Base-by-base conservation (phyloP, 1,284 basidiomycete genomes). In the Ustilago crameri region DNA sequence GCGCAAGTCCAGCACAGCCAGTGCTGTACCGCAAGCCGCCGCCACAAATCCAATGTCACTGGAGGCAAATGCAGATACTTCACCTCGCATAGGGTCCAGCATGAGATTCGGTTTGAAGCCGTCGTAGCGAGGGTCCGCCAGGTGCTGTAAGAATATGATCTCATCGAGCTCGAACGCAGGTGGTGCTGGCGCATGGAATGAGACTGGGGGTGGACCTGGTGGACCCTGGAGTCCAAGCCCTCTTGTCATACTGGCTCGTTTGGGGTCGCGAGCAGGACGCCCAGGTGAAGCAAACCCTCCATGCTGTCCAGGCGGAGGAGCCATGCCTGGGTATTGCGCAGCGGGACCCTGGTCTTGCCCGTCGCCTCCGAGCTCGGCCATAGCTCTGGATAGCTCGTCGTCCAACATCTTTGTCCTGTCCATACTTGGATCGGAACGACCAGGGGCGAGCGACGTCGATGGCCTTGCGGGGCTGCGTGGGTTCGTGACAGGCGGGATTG, bases 51-150 rank as follows among this genome's bases (percentile, higher is more conserved):
- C 80, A 34, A 76, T 70, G 56, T 82, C 69, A 38, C 63, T 70
- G 9, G 72, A 42, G 1, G 74, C 73, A 26, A 71, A 55, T 7
- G 68, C 61, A 3, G 76, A 73, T 9, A 77, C 51, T 26, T 74
- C 65, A 15, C 78, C 76, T 3, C 79, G 79, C 54, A 69, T 55
- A 14, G 72, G 55, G 24, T 78, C 72, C 2, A 82, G 34, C 48
- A 82, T 45, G 18, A 74, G 41, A 42, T 75, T 72, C 12, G 79
- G 76, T 55, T 82, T 79, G 75, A 82, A 82, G 0, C 80, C 79
- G 34, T 75, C 64, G 23, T 50, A 47, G 3, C 47, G 44, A 35
- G 67, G 64, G 30, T 74, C 59, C 7, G 66, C 54, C 18, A 73
- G 46, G 15, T 70, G 59, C 5, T 74, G 65, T 9, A 80, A 57